Evolutionary conservation across 352 stramenopile species (phyloP).

Genomic region (Phytopythium sindhum): DNA sequence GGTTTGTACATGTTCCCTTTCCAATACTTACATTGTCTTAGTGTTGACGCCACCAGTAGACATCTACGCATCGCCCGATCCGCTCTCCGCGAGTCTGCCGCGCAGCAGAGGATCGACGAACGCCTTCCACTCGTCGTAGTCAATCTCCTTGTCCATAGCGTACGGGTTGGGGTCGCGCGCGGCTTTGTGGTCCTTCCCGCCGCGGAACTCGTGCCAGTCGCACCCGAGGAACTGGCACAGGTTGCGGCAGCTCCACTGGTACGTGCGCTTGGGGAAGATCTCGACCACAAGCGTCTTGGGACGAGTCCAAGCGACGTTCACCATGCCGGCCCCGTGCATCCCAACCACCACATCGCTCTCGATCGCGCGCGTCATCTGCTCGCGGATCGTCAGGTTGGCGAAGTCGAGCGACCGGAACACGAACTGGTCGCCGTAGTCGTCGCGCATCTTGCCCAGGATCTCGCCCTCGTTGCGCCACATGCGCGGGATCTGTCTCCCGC

Average conservation of each 20-base stretch:
- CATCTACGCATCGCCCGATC: not conserved
- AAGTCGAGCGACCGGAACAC: conserved; percentile 67
- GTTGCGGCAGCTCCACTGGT: conserved; percentile 74
- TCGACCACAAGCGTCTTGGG: conserved; percentile 56
- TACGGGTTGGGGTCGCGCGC: conserved; percentile 30
- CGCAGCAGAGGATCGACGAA: conserved; percentile 60
- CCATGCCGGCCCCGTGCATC: conserved; percentile 80
- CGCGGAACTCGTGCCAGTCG: conserved; percentile 55
- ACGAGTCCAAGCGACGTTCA: conserved; percentile 67
- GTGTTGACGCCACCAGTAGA: not conserved
- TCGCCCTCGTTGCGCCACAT: conserved; percentile 69
- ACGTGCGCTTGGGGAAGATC: conserved; percentile 54
- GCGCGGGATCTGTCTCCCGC: conserved; percentile 44
- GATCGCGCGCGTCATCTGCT: conserved; percentile 46
- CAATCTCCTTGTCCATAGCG: conserved; percentile 47
- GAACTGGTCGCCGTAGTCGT: conserved; percentile 27
- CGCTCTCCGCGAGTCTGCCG: not conserved
- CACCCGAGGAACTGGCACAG: conserved; percentile 72
- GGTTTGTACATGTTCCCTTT: not conserved
- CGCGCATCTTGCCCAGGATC: conserved; percentile 37
- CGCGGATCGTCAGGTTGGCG: conserved; percentile 39
- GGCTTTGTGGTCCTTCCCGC: conserved; percentile 26
- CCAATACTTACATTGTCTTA: not conserved
- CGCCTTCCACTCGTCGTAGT: conserved; percentile 45
- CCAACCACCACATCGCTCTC: conserved; percentile 71